A percentile compares a stretch with the other conserved stretches of the same genome.
Conservation (phyloP, 2,329 filamentous ascomycete species). For the Penicillium sp. region DNA sequence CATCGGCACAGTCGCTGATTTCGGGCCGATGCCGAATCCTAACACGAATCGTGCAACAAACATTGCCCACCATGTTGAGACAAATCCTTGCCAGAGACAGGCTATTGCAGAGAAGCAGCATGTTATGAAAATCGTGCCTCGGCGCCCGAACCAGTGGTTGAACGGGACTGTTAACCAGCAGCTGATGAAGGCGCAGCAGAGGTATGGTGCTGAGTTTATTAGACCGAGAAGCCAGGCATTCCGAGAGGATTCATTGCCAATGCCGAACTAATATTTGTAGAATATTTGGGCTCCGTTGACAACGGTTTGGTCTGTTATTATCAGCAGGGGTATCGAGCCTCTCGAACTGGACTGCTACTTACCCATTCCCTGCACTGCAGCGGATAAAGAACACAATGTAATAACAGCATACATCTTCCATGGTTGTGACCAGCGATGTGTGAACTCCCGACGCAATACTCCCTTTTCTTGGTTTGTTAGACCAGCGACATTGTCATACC, state of each 20-base stretch:
- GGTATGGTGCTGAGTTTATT: constrained; percentile 56
- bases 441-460: constrained; percentile 59
- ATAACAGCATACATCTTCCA: constrained; percentile 64
- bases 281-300: constrained; percentile 68
- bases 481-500: constrained; percentile 51
- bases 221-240: constrained; percentile 62
- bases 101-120: constrained; percentile 65
- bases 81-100: constrained; percentile 60
- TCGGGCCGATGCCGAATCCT: constrained; percentile 74
- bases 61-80: constrained; percentile 69
- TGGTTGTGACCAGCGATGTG: constrained; percentile 68
- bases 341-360: constrained; percentile 15
- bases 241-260: constrained; percentile 48
- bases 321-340: not conserved
- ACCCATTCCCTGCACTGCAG: constrained; percentile 69
- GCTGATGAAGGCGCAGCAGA: constrained; percentile 66
- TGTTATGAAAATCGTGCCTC: constrained; percentile 73
- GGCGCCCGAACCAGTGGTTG: constrained; percentile 67
- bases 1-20: constrained; percentile 71
- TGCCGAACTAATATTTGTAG: constrained; percentile 61
- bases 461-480: constrained; percentile 59
- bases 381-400: constrained; percentile 63
- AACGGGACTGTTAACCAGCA: constrained; percentile 73
- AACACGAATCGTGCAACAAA: constrained; percentile 69
- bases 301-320: constrained; percentile 60